phyloP scores from a whole-genome alignment of 495 filamentous ascomycete genomes.

The Hyaloscypha hepaticicola region DNA sequence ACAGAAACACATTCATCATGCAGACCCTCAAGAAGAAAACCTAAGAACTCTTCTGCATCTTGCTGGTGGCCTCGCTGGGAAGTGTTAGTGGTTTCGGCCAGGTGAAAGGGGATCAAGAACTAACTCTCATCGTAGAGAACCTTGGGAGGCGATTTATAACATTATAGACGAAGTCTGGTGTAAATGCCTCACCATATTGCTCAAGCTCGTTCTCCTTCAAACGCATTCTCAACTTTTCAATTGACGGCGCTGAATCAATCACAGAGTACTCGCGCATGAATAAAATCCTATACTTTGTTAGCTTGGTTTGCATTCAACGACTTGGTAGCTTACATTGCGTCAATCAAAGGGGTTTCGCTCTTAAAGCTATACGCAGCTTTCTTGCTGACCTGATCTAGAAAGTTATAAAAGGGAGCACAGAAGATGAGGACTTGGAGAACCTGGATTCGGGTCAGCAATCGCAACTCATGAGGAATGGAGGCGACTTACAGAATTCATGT shows the following conservation, averaged over 20 bases:
- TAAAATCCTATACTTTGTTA: constrained; percentile 66
- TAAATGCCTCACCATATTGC: constrained; percentile 87
- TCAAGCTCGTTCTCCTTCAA: constrained; percentile 83
- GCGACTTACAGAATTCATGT: constrained; percentile 93
- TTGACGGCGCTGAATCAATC: constrained; percentile 73
- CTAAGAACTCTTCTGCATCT: constrained; percentile 96
- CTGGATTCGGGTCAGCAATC: constrained; percentile 43
- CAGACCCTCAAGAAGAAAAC: constrained; percentile 87
- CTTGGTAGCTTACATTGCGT: constrained; percentile 76
- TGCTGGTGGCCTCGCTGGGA: constrained; percentile 82
- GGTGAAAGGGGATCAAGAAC: constrained; percentile 26
- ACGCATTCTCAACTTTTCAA: constrained; percentile 68
- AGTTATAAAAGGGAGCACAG: constrained; percentile 91
- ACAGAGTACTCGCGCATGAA: constrained; percentile 92
- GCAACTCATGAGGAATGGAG: constrained; percentile 9
- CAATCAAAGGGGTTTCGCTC: constrained; percentile 88
- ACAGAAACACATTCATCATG: constrained; percentile 88
- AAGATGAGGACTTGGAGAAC: constrained; percentile 91
- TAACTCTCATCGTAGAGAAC: constrained; percentile 79
- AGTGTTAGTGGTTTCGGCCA: constrained; percentile 4
- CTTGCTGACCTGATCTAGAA: constrained; percentile 83
- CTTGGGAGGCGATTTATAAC: constrained; percentile 81
- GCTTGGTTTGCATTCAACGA: not conserved
- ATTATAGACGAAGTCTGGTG: constrained; percentile 93
- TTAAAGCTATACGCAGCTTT: constrained; percentile 88